Evolutionary conservation across 2,329 filamentous ascomycete species (phyloP).

Genomic region (Alternaria sp.): DNA sequence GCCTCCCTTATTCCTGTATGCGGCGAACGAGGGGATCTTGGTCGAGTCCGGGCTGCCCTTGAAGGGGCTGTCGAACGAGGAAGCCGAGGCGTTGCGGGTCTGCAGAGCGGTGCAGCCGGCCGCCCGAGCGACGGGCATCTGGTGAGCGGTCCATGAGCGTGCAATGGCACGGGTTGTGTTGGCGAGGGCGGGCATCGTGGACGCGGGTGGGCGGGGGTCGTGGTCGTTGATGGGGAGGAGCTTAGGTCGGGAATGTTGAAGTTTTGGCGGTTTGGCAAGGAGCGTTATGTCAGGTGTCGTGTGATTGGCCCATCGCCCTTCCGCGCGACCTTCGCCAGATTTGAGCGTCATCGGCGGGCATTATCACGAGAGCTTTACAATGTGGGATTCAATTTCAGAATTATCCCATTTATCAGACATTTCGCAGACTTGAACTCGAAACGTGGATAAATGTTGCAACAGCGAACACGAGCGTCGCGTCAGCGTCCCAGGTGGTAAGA

Average conservation of each 20-base stretch:
- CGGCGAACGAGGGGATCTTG: constrained; percentile 86
- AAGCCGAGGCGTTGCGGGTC: constrained; percentile 52
- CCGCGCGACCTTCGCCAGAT: constrained; percentile 4
- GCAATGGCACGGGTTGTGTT: constrained; percentile 55
- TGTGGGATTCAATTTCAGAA: background rate
- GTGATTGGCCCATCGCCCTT: constrained; percentile 7
- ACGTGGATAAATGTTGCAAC: no score
- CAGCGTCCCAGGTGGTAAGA: background rate
- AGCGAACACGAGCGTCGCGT: background rate
- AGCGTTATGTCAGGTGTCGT: constrained; percentile 15
- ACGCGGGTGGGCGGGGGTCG: constrained; percentile 37
- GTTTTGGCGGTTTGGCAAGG: constrained; percentile 30
- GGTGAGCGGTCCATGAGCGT: constrained; percentile 56
- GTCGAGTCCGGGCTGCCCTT: constrained; percentile 57
- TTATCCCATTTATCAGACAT: background rate
- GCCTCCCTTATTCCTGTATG: constrained; percentile 77
- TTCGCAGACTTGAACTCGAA: background rate
- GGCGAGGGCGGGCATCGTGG: constrained; percentile 58
- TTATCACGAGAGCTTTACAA: background rate
- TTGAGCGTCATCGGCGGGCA: constrained; percentile 9
- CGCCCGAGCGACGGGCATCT: constrained; percentile 55
- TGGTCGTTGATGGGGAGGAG: constrained; percentile 28
- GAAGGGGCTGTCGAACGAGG: constrained; percentile 64
- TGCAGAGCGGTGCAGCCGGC: constrained; percentile 54
- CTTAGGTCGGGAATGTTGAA: constrained; percentile 30